Base-by-base conservation (phyloP, 2,329 filamentous ascomycete species). In the Scedosporium aurantiacum region DNA sequence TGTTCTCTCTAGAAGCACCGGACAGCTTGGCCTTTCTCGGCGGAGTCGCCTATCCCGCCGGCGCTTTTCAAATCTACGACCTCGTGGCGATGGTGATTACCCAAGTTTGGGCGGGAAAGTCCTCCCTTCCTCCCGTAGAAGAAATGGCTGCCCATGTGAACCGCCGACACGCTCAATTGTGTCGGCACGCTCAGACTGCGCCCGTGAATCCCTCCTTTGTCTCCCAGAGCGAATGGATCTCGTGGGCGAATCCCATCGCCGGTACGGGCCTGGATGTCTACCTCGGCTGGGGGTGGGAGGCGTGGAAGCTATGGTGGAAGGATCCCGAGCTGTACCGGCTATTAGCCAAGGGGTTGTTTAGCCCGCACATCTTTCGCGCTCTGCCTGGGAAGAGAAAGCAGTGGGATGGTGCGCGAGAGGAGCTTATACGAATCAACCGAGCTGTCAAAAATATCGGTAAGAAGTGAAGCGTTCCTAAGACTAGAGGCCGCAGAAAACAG, bases 11-110 rank as follows among this genome's bases (percentile, higher is more conserved):
- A 0, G 66, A 72, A 27, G 67, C 75, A 25, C 74, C 77, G 2
- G 70, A 77, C 8, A 76, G 74, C 6, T 70, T 80, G 5, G 79
- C 76, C 0, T 74, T 79, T 59, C 66, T 78, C 60, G 73, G 74
- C 62, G 72, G 72, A 58, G 67, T 70, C 5, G 70, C 70, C 5
- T 70, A 73, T 41, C 67, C 70, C 63, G 67, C 73, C 52, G 68
- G 70, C 58, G 71, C 69, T 61, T 74, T 63, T 23, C 70, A 70
- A 10, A 67, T 76, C 7, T 70, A 74, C 56, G 78, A 80, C 62
- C 68, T 81, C 41, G 72, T 71, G 4, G 68, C 72, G 45, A 78
- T 78, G 76, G 65, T 65, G 6, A 65, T 81, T 5, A 72, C 75
- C 0, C 76, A 79, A 61, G 67, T 79, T n/a, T 80, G 75, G 73